Evolutionary conservation across 345 rosid species (phyloP).

Genomic region (Punica granatum): DNA sequence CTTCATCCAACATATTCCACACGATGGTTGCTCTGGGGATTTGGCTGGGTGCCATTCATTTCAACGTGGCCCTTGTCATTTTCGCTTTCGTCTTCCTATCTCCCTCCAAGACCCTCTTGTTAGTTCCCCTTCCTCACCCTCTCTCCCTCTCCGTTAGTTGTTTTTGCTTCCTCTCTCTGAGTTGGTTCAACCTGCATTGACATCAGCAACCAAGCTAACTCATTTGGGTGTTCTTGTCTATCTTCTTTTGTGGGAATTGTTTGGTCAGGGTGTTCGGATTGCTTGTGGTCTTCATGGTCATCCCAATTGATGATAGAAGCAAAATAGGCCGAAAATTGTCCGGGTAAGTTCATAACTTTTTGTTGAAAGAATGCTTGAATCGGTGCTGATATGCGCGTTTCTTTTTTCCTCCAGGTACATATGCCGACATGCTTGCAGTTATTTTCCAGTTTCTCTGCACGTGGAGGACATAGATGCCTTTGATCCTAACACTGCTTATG

Average conservation of each 20-base stretch:
- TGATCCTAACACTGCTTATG: conserved; percentile 56
- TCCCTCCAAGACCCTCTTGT: conserved; percentile 20
- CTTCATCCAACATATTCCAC: conserved; percentile 29
- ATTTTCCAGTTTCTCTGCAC: conserved; percentile 68
- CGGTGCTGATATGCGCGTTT: neutral
- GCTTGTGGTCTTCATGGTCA: conserved; percentile 49
- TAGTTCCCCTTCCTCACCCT: conserved; percentile 11
- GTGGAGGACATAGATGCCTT: conserved; percentile 69
- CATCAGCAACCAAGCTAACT: no score
- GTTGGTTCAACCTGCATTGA: neutral
- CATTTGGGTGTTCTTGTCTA: neutral
- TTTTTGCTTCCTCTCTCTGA: conserved; percentile 6
- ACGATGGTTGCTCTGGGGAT: conserved; percentile 31
- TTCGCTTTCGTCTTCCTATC: conserved; percentile 10
- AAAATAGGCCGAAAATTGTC: conserved; percentile 51
- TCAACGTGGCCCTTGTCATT: conserved; percentile 24
- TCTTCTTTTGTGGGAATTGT: neutral
- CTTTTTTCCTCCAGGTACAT: conserved; percentile 44
- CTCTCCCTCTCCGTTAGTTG: conserved; percentile 5
- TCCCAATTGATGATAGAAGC: conserved; percentile 56
- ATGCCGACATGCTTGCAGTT: conserved; percentile 60
- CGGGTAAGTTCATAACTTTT: conserved; percentile 27
- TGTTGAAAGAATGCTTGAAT: neutral
- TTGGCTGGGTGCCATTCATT: conserved; percentile 80
- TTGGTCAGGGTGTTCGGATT: conserved; percentile 46